phyloP scores from a whole-genome alignment of 495 filamentous ascomycete species.

The Apiosordaria backusii region DNA sequence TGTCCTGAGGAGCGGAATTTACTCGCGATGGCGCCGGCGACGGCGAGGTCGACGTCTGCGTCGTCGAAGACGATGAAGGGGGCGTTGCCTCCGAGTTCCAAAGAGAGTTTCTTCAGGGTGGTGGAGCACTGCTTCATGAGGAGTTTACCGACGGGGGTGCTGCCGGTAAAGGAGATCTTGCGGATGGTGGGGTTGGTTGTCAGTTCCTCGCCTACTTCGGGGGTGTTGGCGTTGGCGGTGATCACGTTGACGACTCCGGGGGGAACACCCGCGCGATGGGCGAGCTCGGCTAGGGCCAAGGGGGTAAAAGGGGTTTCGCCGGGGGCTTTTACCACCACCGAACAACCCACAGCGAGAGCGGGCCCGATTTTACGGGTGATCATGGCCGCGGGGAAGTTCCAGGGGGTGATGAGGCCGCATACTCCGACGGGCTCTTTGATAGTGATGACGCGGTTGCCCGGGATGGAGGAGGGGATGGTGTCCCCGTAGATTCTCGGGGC shows the following conservation, averaged over 20 bases:
- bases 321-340: constrained; percentile 79
- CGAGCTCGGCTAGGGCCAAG: constrained; percentile 77
- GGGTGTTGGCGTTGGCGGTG: constrained; percentile 67
- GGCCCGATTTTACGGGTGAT: constrained; percentile 85
- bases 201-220: constrained; percentile 66
- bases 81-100: constrained; percentile 87
- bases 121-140: constrained; percentile 78
- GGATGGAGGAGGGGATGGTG: constrained; percentile 66
- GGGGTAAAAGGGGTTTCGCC: constrained; percentile 83
- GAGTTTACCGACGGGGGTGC: constrained; percentile 79
- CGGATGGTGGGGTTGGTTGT: constrained; percentile 67
- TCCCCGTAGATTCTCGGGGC: constrained; percentile 69
- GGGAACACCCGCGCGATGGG: constrained; percentile 77
- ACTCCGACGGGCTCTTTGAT: constrained; percentile 88
- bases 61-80: constrained; percentile 95
- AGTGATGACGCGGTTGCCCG: constrained; percentile 73
- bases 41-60: constrained; percentile 73
- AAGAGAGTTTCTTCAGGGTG: constrained; percentile 80
- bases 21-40: constrained; percentile 67
- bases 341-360: constrained; percentile 70
- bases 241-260: constrained; percentile 82
- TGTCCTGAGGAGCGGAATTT: constrained; percentile 89
- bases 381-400: constrained; percentile 96
- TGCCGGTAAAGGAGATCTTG: constrained; percentile 89
- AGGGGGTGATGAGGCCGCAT: constrained; percentile 91